These are phyloP conservation scores for Arabidopsis hybrid DNA, from an alignment of 441 rosid genomes.

Conservation along the genomic window DNA sequence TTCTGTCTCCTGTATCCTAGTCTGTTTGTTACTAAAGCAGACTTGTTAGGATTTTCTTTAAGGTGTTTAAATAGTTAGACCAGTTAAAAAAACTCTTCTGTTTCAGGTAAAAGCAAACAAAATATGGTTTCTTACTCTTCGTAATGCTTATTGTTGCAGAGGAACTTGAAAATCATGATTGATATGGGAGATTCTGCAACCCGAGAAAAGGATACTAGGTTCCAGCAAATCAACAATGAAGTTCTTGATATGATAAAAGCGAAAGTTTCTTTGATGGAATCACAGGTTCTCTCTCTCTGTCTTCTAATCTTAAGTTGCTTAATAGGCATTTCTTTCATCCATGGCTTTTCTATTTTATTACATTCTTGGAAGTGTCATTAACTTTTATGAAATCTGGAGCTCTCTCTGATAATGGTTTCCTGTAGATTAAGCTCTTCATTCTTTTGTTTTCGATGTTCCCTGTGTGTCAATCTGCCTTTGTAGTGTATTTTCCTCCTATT, in stretches of 20 bases:
- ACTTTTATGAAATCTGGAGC: background rate
- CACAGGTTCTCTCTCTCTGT: constrained; percentile 58
- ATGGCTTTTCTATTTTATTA: background rate
- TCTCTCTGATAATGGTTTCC: constrained; percentile 7
- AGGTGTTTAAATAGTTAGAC: background rate
- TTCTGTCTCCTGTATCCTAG: constrained; percentile 16
- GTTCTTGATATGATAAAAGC: constrained; percentile 82
- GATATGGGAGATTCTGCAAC: constrained; percentile 71
- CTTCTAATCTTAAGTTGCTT: constrained; percentile 11
- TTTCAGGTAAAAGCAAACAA: background rate
- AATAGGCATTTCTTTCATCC: constrained; percentile 9
- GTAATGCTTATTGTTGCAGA: constrained; percentile 54
- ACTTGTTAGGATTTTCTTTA: constrained; percentile 8
- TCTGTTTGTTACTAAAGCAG: constrained; percentile 4
- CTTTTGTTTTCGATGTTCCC: constrained; percentile 12
- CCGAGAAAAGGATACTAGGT: constrained; percentile 86
- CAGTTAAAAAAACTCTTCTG: background rate
- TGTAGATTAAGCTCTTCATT: background rate
- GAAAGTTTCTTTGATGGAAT: constrained; percentile 57
- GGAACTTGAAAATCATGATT: constrained; percentile 90
- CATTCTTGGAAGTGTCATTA: background rate
- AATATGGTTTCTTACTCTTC: constrained; percentile 8
- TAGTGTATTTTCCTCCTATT: background rate
- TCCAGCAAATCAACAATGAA: constrained; percentile 86
- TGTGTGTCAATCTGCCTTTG: constrained; percentile 14